Base-by-base conservation (phyloP, 2,329 filamentous ascomycete species). In the Fusarium metavorans region DNA sequence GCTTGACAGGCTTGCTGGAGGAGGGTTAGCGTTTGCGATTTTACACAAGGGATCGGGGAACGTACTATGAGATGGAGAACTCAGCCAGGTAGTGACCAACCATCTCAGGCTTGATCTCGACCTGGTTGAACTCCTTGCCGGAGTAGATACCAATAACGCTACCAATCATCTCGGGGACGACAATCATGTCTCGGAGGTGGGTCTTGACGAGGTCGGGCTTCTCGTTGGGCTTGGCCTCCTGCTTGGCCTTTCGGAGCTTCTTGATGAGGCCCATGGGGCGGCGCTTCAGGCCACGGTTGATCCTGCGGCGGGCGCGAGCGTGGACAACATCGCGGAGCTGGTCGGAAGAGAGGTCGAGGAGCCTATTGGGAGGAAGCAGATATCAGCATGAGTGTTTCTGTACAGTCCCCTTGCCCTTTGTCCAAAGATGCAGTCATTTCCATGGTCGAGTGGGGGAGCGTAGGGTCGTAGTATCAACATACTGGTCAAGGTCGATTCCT, bases 21-120 rank as follows among this genome's bases (percentile, higher is more conserved):
- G 58, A 67, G 79, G 81, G 87, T 94, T 85, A 93, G 91, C 76
- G 71, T 58, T 20, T 35, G 5, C 13, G 35, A 20, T 23, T 45
- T 25, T 34, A 25, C 32, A 32, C 13, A 25, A 39, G 2, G 25
- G n/a, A 5, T 5, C 16, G 18, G 34, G 45, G 8, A 78, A 95
- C 94, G 82, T 94, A 97, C 95, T 99, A 99, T 90, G 96, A 97
- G 90, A 99, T 99, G 81, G 95, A 98, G 92, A 99, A 99, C 90
- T 99, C 97, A 84, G 91, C 97, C 80, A 99, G 91, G 92, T 98
- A 98, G 91, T 98, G 96, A 87, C 97, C 97, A 88, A 99, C 97
- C 97, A 99, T 99, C 92, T 99, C 97, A 82, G 97, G 97, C 93
- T 98, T 98, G 90, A 99, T 97, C 89, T 99, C 97, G 83, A 99